Conservation (phyloP, 2,329 filamentous ascomycete genomes). For the Nothophoma quercina region DNA sequence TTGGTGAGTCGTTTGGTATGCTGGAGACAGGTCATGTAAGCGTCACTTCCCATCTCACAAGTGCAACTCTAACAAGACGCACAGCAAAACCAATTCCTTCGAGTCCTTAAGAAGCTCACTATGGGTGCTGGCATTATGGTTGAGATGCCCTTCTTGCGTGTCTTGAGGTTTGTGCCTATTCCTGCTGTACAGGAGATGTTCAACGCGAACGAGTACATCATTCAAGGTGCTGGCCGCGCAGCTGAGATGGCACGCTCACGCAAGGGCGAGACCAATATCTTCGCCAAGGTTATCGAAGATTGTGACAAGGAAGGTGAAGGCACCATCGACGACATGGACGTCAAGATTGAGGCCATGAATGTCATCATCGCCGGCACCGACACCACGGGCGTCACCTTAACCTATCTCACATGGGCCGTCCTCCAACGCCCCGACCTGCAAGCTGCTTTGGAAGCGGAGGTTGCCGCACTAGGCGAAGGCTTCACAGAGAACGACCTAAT, state of each 20-base stretch:
- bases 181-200: conserved; percentile 43
- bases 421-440: conserved; percentile 33
- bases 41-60: neutral
- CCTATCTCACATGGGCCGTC: conserved; percentile 47
- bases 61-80: neutral
- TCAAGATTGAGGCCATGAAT: conserved; percentile 43
- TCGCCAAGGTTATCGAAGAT: conserved; percentile 44
- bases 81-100: conserved; percentile 44
- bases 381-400: conserved; percentile 45
- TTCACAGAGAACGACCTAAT: conserved; percentile 45
- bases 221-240: conserved; percentile 40
- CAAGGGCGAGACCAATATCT: conserved; percentile 44
- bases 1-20: conserved; percentile 51
- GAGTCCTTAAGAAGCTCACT: conserved; percentile 46
- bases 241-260: conserved; percentile 40
- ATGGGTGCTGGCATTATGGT: conserved; percentile 48
- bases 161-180: conserved; percentile 44
- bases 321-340: conserved; percentile 43
- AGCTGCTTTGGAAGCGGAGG: conserved; percentile 31
- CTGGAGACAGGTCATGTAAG: conserved; percentile 48
- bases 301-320: conserved; percentile 39
- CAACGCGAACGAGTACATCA: conserved; percentile 45
- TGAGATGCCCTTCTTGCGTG: conserved; percentile 45
- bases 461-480: conserved; percentile 21
- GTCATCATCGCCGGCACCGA: conserved; percentile 48